Percentiles rank a stretch among this genome's conserved stretches.
phyloP scores from a whole-genome alignment of 2,329 filamentous ascomycete species.

The Curvularia hawaiiensis region DNA sequence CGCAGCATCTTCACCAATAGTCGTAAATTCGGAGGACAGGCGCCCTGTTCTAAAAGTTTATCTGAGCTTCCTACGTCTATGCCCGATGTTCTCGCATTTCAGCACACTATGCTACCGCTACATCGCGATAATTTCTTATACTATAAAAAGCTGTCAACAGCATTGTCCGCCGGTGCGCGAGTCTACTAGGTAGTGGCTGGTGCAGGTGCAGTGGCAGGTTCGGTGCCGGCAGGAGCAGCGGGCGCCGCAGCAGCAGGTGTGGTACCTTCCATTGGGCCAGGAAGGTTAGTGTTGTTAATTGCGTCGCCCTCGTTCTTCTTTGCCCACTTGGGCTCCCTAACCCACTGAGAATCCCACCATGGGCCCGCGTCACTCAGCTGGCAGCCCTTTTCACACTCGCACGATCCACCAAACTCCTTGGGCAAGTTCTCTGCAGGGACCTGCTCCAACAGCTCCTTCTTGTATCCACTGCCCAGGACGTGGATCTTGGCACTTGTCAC shows the following conservation, averaged over 20 bases:
- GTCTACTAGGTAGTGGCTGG: conserved; percentile 47
- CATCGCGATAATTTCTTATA: not conserved
- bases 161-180: not conserved
- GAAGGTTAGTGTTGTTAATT: conserved; percentile 42
- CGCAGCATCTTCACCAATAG: not conserved
- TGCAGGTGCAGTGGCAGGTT: conserved; percentile 20
- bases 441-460: conserved; percentile 82
- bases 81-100: conserved; percentile 6
- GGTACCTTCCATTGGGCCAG: conserved; percentile 32
- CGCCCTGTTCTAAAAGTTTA: conserved; percentile 8
- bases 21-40: not conserved
- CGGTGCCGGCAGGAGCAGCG: conserved; percentile 22
- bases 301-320: conserved; percentile 42
- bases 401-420: conserved; percentile 80
- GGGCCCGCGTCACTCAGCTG: conserved; percentile 86
- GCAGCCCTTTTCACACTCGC: conserved; percentile 83
- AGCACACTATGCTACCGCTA: conserved; percentile 5
- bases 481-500: conserved; percentile 97
- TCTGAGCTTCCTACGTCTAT: conserved; percentile 1
- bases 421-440: conserved; percentile 90
- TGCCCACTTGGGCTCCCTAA: conserved; percentile 60
- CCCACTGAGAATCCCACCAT: conserved; percentile 77
- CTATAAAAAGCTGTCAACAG: not conserved
- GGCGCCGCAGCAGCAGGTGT: conserved; percentile 26
- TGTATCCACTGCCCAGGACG: conserved; percentile 80